These are phyloP conservation scores for Ophiostoma ulmi DNA, from an alignment of 2,329 filamentous ascomycete species.

Conservation along the genomic window DNA sequence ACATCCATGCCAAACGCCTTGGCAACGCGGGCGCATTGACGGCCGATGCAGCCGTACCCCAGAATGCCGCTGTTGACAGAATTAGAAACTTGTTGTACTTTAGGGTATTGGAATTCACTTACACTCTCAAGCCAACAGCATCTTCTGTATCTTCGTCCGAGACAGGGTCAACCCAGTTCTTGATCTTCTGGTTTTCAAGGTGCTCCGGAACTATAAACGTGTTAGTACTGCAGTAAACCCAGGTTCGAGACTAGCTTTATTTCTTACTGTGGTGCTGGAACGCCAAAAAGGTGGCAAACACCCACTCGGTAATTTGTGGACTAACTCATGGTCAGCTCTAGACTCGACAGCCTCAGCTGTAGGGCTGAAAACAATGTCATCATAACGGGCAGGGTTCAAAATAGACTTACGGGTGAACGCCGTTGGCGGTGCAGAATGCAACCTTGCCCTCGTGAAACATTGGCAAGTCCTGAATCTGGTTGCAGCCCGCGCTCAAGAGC, in stretches of 20 bases:
- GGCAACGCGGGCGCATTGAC: conserved; percentile 44
- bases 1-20: conserved; percentile 61
- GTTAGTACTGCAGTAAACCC: background rate
- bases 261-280: conserved; percentile 45
- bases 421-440: conserved; percentile 51
- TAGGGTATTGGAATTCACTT: background rate
- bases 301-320: conserved; percentile 55
- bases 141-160: conserved; percentile 10
- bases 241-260: background rate
- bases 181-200: conserved; percentile 42
- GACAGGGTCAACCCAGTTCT: conserved; percentile 37
- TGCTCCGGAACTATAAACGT: conserved; percentile 40
- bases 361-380: background rate
- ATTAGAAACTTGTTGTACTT: background rate
- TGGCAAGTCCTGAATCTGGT: conserved; percentile 43
- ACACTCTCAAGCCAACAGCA: conserved; percentile 28
- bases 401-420: conserved; percentile 41
- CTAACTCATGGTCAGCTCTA: conserved; percentile 30
- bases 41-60: conserved; percentile 42
- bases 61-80: conserved; percentile 30
- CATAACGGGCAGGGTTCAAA: background rate
- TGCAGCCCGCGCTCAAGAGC: conserved; percentile 50
- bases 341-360: background rate
- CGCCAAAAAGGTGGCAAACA: conserved; percentile 48
- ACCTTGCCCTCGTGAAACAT: conserved; percentile 47